A percentile compares a stretch with the other conserved stretches of the same genome.
Evolutionary conservation across 1,139 yeast species (phyloP).

Genomic region (Scheffersomyces titani): DNA sequence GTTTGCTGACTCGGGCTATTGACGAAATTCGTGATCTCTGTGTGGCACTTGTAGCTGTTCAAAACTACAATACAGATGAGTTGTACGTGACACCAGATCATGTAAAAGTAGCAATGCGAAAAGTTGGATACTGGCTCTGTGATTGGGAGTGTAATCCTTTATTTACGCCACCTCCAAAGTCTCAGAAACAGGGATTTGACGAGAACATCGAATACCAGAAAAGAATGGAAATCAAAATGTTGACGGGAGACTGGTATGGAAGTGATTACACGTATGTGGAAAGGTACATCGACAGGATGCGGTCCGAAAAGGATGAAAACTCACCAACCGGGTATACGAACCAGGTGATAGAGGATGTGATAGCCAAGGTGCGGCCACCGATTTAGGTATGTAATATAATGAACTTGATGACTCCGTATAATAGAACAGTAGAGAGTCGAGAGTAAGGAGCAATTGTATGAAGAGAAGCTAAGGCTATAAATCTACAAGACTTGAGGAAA

Average conservation of each 20-base stretch:
- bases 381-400: conserved; percentile 16
- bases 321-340: conserved; percentile 39
- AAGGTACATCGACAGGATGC: conserved; percentile 26
- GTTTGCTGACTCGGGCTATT: conserved; percentile 36
- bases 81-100: conserved; percentile 41
- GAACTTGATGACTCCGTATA: not conserved
- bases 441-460: too few species aligned
- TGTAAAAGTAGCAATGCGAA: conserved; percentile 42
- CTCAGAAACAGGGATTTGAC: conserved; percentile 5
- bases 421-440: not conserved
- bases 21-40: conserved; percentile 29
- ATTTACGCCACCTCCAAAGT: conserved; percentile 9
- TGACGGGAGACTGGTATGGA: conserved; percentile 52
- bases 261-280: conserved; percentile 42
- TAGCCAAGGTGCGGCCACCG: conserved; percentile 41
- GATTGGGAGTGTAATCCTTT: conserved; percentile 40
- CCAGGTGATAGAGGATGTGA: conserved; percentile 39
- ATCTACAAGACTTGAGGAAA: too few species aligned
- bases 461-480: too few species aligned
- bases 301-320: conserved; percentile 18
- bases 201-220: conserved; percentile 15
- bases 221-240: conserved; percentile 31
- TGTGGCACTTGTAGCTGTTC: conserved; percentile 33
- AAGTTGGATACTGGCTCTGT: conserved; percentile 48
- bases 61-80: conserved; percentile 8